These are phyloP conservation scores for Globisporangium ultimum DNA, from an alignment of 352 stramenopile species.

Conservation along the genomic window DNA sequence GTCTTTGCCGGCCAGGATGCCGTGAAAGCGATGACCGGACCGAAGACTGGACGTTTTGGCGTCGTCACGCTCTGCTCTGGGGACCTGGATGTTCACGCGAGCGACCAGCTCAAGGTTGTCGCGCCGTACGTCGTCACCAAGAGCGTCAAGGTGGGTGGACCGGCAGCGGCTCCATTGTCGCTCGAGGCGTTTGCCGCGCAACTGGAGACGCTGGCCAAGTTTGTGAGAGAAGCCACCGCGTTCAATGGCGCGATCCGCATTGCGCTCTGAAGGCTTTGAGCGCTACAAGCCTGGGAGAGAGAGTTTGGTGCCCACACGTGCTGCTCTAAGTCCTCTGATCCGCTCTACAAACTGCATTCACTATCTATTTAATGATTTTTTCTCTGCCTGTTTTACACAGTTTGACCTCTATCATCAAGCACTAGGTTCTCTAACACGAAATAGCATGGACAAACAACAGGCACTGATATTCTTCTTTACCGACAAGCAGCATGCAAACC, in stretches of 20 bases:
- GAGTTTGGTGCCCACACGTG: too few relatives aligned
- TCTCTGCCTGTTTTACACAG: too few relatives aligned
- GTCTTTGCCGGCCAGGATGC: conserved; percentile 18
- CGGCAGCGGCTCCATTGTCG: conserved; percentile 8
- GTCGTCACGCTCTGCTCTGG: conserved; percentile 29
- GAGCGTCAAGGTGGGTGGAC: conserved; percentile 20
- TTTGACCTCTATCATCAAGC: too few relatives aligned
- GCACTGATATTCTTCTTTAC: too few relatives aligned
- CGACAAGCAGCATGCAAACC: too few relatives aligned
- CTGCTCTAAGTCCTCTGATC: too few relatives aligned
- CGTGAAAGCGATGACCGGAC: conserved; percentile 19
- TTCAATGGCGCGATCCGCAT: conserved; percentile 22
- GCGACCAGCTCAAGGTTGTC: conserved; percentile 21
- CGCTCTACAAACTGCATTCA: too few relatives aligned
- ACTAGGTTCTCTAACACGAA: too few relatives aligned
- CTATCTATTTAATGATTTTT: too few relatives aligned
- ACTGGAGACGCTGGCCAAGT: conserved; percentile 23
- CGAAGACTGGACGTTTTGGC: conserved; percentile 18
- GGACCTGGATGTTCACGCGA: conserved; percentile 25
- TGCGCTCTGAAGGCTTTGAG: conserved; percentile 3
- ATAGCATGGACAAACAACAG: too few relatives aligned
- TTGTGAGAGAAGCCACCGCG: conserved; percentile 22
- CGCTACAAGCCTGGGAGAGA: too few relatives aligned
- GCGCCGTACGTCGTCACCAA: conserved; percentile 42
- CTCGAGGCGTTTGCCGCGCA: conserved; percentile 35